Conservation (phyloP, 306 rosid genomes). For the Prosopis cineraria region DNA sequence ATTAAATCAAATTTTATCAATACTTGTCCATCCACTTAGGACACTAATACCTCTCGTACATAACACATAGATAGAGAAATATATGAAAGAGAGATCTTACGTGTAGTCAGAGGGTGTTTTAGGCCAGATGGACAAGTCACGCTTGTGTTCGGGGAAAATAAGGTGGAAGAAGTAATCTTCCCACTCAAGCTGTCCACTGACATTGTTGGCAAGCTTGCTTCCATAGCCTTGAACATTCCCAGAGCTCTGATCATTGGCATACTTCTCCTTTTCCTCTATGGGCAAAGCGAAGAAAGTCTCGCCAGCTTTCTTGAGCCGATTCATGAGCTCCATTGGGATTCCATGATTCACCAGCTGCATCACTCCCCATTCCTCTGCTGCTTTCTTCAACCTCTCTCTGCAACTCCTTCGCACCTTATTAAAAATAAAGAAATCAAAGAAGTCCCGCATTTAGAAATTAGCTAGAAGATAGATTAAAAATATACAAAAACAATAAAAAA, state of each 20-base stretch:
- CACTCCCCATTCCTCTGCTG: conserved; percentile 83
- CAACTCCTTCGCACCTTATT: conserved; percentile 54
- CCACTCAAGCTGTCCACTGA: conserved; percentile 79
- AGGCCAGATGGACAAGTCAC: conserved; percentile 82
- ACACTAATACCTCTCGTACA: no score
- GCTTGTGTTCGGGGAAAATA: conserved; percentile 60
- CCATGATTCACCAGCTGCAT: conserved; percentile 87
- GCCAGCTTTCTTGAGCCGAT: conserved; percentile 52
- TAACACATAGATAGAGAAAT: no score
- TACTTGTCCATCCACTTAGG: no score
- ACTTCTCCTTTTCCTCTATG: conserved; percentile 71
- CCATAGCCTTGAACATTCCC: conserved; percentile 85
- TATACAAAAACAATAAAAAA: no score
- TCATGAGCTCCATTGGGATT: conserved; percentile 50
- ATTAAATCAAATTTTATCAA: no score
- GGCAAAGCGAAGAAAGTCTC: conserved; percentile 54
- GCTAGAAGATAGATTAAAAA: no score
- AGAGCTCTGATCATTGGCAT: conserved; percentile 57
- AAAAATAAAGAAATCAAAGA: no score
- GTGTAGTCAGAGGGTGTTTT: conserved; percentile 58
- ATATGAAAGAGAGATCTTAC: conserved; percentile 34
- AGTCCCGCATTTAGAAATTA: no score
- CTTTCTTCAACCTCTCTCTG: conserved; percentile 54
- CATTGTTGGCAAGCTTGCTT: conserved; percentile 73
- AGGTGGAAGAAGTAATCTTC: conserved; percentile 83